phyloP scores from a whole-genome alignment of 1,284 basidiomycete species.

The Earliella scabrosa region DNA sequence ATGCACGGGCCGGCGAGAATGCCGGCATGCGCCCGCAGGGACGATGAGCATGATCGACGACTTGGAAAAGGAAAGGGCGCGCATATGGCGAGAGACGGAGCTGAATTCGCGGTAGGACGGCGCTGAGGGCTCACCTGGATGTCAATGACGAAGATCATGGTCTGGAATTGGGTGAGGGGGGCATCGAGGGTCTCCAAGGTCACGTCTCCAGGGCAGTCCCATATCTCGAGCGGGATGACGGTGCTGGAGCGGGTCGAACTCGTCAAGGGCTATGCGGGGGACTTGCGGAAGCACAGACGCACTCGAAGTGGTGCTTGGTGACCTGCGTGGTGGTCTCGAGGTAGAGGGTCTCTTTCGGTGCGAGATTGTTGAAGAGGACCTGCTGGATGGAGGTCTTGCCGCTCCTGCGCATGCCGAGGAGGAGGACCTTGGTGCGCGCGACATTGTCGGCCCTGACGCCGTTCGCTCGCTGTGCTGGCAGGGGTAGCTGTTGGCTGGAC shows the following conservation, averaged over 20 bases:
- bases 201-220: slow-evolving; percentile 92
- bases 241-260: slow-evolving; percentile 55
- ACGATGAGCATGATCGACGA: neutral
- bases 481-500: neutral
- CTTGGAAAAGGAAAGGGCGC: neutral
- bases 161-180: slow-evolving; percentile 75
- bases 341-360: slow-evolving; percentile 90
- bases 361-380: slow-evolving; percentile 87
- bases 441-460: slow-evolving; percentile 12
- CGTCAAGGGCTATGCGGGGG: slow-evolving; percentile 1
- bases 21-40: neutral
- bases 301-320: slow-evolving; percentile 83
- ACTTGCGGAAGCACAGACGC: slow-evolving; percentile 40
- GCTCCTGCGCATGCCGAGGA: slow-evolving; percentile 84
- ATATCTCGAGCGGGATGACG: slow-evolving; percentile 91
- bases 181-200: slow-evolving; percentile 77
- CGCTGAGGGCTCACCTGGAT: slow-evolving; percentile 76
- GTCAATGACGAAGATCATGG: slow-evolving; percentile 95
- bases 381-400: slow-evolving; percentile 94
- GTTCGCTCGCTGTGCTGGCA: neutral
- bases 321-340: slow-evolving; percentile 87
- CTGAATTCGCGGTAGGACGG: neutral
- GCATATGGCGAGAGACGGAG: neutral
- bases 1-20: neutral
- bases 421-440: slow-evolving; percentile 70